Evolutionary conservation across 306 rosid species (phyloP), one percentile per base, ranked within the genome.

Genomic region (Chamaecrista fasciculata): DNA sequence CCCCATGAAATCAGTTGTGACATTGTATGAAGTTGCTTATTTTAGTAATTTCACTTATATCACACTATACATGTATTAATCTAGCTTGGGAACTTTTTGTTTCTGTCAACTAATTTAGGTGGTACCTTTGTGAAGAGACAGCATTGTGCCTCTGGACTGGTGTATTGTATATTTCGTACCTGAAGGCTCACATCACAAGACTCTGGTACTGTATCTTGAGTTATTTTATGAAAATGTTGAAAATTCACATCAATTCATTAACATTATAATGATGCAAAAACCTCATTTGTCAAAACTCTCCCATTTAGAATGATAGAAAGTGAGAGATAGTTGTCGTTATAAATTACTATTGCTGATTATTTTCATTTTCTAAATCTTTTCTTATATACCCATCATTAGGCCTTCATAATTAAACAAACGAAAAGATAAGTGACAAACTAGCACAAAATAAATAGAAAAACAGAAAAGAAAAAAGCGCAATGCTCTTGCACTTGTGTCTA

Each of bases 91-190:
- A 28, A 63, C 50, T 60, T 75, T 67, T 67, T 19, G 75, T 76
- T 75, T 8, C 34, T 79, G 52, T 71, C 47, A 25, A 76, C 67
- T 73, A 62, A 71, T 61, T 0, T 76, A 95, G 99, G 99, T 95
- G 99, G 99, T 95, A 89, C 76, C 83, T 95, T 62, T 89, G 81
- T 74, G 93, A 81, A 78, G 99, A 95, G 84, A 82, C 99, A 50
- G 89, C 93, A 76, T 58, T 95, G 76, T 80, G 97, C 89, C 71
- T 95, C 46, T 95, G 99, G 99, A 95, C 95, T 20, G 89, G 87
- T 23, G 24, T 91, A 76, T 81, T 83, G 77, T 95, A 87, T 72
- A 84, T 95, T 80, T 69, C 87, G 31, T 86, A 78, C 91, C 82
- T 95, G 87, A 83, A 83, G 85, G 78, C 75, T 73, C 73, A 89